Conservation (phyloP, 768 basidiomycete genomes). For the Tulasnella sp. region DNA sequence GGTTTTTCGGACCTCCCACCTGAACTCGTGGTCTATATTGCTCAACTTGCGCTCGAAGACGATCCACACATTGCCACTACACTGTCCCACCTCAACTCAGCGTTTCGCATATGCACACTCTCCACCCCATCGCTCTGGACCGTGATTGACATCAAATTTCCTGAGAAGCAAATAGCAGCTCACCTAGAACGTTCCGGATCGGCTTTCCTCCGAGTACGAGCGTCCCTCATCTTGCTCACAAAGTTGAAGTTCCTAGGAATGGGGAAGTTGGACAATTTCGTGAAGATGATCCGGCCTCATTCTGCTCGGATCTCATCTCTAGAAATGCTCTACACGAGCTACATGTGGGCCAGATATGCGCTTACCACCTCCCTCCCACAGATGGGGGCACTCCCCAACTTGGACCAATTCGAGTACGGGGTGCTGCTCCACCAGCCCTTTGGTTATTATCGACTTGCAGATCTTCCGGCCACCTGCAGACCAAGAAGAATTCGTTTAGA, state of each 20-base stretch:
- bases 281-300: neutral
- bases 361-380: neutral
- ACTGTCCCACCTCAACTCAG: neutral
- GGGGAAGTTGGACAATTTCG: neutral
- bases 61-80: neutral
- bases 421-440: neutral
- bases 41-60: neutral
- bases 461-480: neutral
- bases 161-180: neutral
- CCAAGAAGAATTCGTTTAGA: neutral
- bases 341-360: too few relatives aligned
- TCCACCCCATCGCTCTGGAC: neutral
- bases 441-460: too few relatives aligned
- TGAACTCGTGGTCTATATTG: neutral
- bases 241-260: neutral
- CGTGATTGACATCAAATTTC: neutral
- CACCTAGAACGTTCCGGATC: neutral
- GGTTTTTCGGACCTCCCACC: neutral
- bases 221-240: neutral
- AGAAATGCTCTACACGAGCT: neutral
- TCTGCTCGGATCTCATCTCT: neutral
- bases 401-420: neutral
- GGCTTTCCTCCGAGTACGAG: neutral
- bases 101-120: neutral
- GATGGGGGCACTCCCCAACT: neutral